Conservation (phyloP, 768 basidiomycete species). For the Calocybe gangraenosa region DNA sequence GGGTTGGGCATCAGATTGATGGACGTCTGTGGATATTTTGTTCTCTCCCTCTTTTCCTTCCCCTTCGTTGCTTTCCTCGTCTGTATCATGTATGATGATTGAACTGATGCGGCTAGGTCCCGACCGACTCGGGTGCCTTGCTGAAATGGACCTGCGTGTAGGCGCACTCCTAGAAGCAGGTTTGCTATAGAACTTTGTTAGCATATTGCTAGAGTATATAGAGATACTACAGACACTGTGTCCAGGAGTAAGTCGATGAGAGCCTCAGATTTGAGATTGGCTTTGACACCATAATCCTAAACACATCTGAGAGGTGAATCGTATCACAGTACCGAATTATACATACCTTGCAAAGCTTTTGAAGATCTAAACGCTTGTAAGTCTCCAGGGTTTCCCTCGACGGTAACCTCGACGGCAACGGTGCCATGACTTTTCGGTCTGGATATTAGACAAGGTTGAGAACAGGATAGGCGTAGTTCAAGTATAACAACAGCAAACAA, state of each 20-base stretch:
- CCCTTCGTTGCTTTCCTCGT: slow-evolving; percentile 39
- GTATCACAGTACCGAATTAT: neutral
- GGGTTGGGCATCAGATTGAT: slow-evolving; percentile 11
- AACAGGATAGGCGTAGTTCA: slow-evolving; percentile 13
- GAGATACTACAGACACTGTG: slow-evolving; percentile 35
- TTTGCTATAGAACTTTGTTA: slow-evolving; percentile 3
- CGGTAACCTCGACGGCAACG: slow-evolving; percentile 38
- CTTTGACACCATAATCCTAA: slow-evolving; percentile 77
- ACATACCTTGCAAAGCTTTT: slow-evolving; percentile 70
- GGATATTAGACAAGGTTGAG: slow-evolving; percentile 14
- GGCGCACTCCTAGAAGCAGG: slow-evolving; percentile 19
- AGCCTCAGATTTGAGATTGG: slow-evolving; percentile 78
- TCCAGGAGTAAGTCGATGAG: slow-evolving; percentile 72
- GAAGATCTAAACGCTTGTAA: slow-evolving; percentile 44
- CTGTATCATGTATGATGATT: slow-evolving; percentile 45
- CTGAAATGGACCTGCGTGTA: slow-evolving; percentile 30
- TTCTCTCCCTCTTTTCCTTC: slow-evolving; percentile 19
- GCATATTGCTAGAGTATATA: neutral
- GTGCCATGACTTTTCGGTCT: slow-evolving; percentile 28
- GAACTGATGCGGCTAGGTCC: slow-evolving; percentile 40
- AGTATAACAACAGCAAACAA: slow-evolving; percentile 19
- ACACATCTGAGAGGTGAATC: slow-evolving; percentile 13
- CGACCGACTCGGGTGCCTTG: slow-evolving; percentile 31
- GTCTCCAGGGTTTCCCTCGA: slow-evolving; percentile 37
- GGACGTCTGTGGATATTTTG: slow-evolving; percentile 17